These are phyloP conservation scores for Pseudozyma thailandica DNA, from an alignment of 1,284 basidiomycete genomes.

Conservation along the genomic window DNA sequence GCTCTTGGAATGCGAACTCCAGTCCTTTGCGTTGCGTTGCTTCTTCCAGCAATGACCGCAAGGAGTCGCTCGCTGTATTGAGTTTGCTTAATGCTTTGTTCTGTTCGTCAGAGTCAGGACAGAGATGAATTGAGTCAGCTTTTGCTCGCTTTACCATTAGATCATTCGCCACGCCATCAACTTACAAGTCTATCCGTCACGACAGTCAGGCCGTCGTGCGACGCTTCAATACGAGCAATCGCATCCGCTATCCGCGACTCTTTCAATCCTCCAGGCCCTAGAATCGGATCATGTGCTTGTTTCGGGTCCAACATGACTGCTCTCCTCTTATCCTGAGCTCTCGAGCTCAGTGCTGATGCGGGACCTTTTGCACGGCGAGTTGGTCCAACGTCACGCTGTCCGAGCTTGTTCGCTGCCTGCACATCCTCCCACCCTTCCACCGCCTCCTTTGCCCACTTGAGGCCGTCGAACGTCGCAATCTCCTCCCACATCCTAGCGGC, in stretches of 20 bases:
- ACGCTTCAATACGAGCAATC: conserved; percentile 26
- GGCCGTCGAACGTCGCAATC: conserved; percentile 57
- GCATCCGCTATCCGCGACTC: conserved; percentile 40
- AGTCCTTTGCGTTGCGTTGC: conserved; percentile 42
- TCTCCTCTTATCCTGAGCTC: conserved; percentile 22
- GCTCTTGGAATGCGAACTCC: conserved; percentile 46
- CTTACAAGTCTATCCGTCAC: conserved; percentile 49
- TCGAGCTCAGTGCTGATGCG: background rate
- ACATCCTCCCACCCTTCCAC: conserved; percentile 57
- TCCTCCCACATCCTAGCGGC: conserved; percentile 58
- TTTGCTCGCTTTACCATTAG: background rate
- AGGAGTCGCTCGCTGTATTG: conserved; percentile 35
- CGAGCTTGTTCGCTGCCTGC: conserved; percentile 24
- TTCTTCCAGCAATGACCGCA: conserved; percentile 41
- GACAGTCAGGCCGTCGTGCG: conserved; percentile 24
- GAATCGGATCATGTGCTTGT: conserved; percentile 29
- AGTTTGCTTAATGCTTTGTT: conserved; percentile 43
- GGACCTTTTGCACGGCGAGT: conserved; percentile 26
- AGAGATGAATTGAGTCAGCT: background rate
- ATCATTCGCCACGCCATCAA: background rate
- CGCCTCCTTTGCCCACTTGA: conserved; percentile 55
- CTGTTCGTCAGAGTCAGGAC: conserved; percentile 8
- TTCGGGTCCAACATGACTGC: conserved; percentile 23
- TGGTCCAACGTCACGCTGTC: conserved; percentile 14
- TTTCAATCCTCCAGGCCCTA: conserved; percentile 31